These are phyloP conservation scores for Ceratopteris richardii DNA, from an alignment of 75 land plant species.

Conservation along the genomic window DNA sequence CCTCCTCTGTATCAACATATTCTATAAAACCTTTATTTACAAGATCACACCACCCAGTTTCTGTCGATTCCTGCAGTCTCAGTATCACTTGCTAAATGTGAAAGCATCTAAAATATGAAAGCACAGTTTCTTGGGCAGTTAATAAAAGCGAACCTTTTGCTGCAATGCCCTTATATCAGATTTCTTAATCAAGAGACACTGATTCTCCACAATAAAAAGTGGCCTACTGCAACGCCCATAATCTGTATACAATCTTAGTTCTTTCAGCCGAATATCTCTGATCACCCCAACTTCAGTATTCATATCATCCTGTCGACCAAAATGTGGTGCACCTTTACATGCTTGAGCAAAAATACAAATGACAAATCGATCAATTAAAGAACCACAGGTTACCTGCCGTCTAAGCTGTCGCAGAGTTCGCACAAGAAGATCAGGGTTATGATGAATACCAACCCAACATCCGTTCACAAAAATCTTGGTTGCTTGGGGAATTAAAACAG, in stretches of 20 bases:
- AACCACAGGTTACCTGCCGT: constrained; percentile 52
- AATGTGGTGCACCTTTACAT: neutral
- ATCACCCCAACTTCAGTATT: constrained; percentile 98
- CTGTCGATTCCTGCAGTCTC: constrained; percentile 81
- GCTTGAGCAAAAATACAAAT: no score
- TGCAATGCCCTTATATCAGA: constrained; percentile 71
- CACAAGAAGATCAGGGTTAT: constrained; percentile 91
- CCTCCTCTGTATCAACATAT: constrained; percentile 97
- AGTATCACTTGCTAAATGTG: no score
- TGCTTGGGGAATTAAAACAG: constrained; percentile 92
- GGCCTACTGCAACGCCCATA: constrained; percentile 99
- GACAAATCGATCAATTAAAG: no score
- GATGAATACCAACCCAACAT: constrained; percentile 99
- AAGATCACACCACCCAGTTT: constrained; percentile 94
- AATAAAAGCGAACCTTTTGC: constrained; percentile 42
- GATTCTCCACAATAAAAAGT: constrained; percentile 94
- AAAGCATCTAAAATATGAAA: no score
- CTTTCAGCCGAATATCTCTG: constrained; percentile 84
- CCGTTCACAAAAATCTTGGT: constrained; percentile 99
- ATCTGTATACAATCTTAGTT: constrained; percentile 92
- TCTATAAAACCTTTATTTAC: constrained; percentile 93
- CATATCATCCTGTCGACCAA: constrained; percentile 76
- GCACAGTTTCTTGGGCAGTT: neutral
- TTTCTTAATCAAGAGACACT: constrained; percentile 83
- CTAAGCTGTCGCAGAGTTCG: constrained; percentile 73